Evolutionary conservation across 2,329 filamentous ascomycete genomes (phyloP).

Genomic region (Microsporum canis): DNA sequence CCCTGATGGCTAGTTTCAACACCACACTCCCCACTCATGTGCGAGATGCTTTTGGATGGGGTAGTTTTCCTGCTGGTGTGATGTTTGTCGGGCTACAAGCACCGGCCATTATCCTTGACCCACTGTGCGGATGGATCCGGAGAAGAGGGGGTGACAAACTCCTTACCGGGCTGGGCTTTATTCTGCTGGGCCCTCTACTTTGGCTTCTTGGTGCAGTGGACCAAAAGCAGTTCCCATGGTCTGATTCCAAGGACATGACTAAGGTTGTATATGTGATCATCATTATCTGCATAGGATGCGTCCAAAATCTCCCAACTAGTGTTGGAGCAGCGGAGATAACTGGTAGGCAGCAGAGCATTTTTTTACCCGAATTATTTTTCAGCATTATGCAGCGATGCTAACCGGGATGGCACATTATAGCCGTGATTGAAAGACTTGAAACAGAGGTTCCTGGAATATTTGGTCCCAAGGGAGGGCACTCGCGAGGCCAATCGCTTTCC

Average conservation of each 20-base stretch:
- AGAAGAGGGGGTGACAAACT: not conserved
- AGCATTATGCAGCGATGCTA: not conserved
- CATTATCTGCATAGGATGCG: not conserved
- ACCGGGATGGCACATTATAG: not conserved
- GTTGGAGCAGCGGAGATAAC: not conserved
- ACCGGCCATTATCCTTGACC: not conserved
- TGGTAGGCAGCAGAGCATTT: not conserved
- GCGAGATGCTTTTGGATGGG: not conserved
- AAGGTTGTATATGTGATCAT: not conserved
- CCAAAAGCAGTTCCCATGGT: not conserved
- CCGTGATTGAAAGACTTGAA: not conserved
- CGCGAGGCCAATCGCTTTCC: not conserved
- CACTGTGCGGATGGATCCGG: not conserved
- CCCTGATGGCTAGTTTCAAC: not conserved
- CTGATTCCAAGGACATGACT: not conserved
- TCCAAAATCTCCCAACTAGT: not conserved
- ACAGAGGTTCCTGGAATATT: not conserved
- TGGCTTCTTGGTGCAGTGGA: not conserved
- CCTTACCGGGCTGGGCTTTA: not conserved
- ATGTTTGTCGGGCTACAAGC: not conserved
- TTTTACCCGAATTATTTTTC: not conserved
- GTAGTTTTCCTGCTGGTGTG: not conserved
- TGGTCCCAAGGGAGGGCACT: not conserved
- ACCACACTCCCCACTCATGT: conserved; percentile 1
- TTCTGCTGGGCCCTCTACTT: not conserved